Evolutionary conservation across 495 filamentous ascomycete species (phyloP).

Genomic region (Penicillium ucsense): DNA sequence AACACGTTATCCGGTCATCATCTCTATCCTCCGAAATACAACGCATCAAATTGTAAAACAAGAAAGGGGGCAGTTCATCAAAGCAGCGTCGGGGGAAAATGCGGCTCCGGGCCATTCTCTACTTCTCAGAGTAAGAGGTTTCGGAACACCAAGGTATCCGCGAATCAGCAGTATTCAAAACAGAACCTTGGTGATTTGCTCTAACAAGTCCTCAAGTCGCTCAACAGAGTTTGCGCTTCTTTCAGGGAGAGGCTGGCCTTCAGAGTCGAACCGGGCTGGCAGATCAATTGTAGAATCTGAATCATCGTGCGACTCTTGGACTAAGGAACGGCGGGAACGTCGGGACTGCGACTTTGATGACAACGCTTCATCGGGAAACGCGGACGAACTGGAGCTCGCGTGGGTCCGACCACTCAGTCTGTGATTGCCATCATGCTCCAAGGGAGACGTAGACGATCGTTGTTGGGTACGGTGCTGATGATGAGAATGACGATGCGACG

Average conservation of each 20-base stretch:
- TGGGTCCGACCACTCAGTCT: not conserved
- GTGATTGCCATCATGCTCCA: slow-evolving; percentile 1
- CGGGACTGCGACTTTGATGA: slow-evolving; percentile 2
- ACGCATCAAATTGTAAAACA: too few relatives aligned
- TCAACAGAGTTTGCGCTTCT: slow-evolving; percentile 24
- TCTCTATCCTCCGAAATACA: too few relatives aligned
- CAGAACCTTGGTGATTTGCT: slow-evolving; percentile 19
- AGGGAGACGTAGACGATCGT: slow-evolving; percentile 20
- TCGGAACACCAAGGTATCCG: too few relatives aligned
- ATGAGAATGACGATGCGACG: slow-evolving; percentile 7
- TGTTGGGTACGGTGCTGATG: slow-evolving; percentile 16
- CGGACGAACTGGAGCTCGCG: not conserved
- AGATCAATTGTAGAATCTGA: slow-evolving; percentile 44
- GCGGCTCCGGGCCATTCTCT: too few relatives aligned
- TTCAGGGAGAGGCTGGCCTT: slow-evolving; percentile 42
- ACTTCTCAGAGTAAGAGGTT: too few relatives aligned
- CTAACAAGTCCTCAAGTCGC: slow-evolving; percentile 29
- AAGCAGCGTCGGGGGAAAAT: not conserved
- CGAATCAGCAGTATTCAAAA: slow-evolving; percentile 3
- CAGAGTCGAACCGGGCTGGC: slow-evolving; percentile 56
- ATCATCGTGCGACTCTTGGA: slow-evolving; percentile 12
- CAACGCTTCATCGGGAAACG: not conserved
- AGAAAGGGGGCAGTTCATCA: too few relatives aligned
- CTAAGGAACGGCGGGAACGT: slow-evolving; percentile 2
- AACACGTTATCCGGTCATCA: too few relatives aligned